A percentile compares a stretch with the other conserved stretches of the same genome.
Conservation (phyloP, 2,329 filamentous ascomycete genomes). For the Clathrospora elynae region DNA sequence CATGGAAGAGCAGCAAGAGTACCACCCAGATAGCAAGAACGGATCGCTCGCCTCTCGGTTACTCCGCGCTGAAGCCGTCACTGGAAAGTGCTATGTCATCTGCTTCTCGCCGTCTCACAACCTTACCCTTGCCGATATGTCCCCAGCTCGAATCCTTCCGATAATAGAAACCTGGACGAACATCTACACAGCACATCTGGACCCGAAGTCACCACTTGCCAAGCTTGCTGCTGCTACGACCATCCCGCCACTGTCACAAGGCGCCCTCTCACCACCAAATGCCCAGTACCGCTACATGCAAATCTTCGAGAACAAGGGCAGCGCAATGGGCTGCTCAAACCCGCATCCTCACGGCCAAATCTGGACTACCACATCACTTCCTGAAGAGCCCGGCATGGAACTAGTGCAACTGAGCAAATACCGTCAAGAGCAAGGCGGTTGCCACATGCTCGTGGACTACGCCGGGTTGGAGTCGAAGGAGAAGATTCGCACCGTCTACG, state of each 20-base stretch:
- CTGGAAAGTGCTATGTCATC: constrained; percentile 94
- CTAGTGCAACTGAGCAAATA: constrained; percentile 80
- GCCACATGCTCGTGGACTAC: constrained; percentile 84
- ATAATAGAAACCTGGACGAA: constrained; percentile 90
- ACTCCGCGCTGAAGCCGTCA: constrained; percentile 82
- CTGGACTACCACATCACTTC: constrained; percentile 90
- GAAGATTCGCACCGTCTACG: constrained; percentile 82
- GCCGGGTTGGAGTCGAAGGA: constrained; percentile 80
- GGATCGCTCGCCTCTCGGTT: constrained; percentile 71
- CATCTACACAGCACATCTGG: constrained; percentile 82
- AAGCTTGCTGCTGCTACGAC: constrained; percentile 53
- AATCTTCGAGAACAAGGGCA: constrained; percentile 98
- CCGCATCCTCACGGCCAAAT: constrained; percentile 96
- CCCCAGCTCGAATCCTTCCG: constrained; percentile 74
- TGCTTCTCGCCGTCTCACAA: constrained; percentile 93
- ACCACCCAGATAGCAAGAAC: constrained; percentile 60
- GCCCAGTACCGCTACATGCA: constrained; percentile 96
- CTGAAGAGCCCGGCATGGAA: constrained; percentile 86
- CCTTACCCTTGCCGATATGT: constrained; percentile 89
- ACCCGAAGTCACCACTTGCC: constrained; percentile 69
- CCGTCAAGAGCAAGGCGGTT: constrained; percentile 69
- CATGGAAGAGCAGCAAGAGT: constrained; percentile 87
- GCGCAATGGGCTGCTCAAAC: constrained; percentile 98
- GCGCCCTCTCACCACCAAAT: constrained; percentile 59
- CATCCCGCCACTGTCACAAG: constrained; percentile 54